These are phyloP conservation scores for Fusarium sp. DNA, from an alignment of 2,329 filamentous ascomycete species.

Conservation along the genomic window DNA sequence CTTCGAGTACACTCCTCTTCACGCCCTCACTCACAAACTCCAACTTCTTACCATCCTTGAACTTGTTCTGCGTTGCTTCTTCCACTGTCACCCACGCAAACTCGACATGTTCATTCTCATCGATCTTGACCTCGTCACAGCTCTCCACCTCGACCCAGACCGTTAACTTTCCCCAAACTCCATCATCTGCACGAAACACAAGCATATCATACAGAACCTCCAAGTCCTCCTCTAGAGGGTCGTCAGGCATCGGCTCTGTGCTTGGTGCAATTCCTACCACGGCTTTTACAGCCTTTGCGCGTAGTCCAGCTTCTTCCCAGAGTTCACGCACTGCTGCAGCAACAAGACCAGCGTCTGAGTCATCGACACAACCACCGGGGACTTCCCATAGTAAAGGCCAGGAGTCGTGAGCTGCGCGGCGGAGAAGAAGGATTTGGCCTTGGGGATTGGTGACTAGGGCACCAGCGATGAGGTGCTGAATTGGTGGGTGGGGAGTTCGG, in stretches of 20 bases:
- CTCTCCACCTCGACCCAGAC: slow-evolving; percentile 46
- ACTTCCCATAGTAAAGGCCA: slow-evolving; percentile 46
- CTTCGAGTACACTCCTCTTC: slow-evolving; percentile 48
- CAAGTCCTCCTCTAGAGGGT: slow-evolving; percentile 37
- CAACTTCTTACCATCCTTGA: slow-evolving; percentile 45
- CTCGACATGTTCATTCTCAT: slow-evolving; percentile 54
- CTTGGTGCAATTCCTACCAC: slow-evolving; percentile 28
- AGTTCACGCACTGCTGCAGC: slow-evolving; percentile 57
- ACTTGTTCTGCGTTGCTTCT: slow-evolving; percentile 46
- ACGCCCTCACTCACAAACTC: slow-evolving; percentile 51
- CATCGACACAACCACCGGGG: slow-evolving; percentile 43
- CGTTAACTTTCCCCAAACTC: slow-evolving; percentile 48
- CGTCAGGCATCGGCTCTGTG: not conserved
- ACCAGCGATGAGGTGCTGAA: slow-evolving; percentile 43
- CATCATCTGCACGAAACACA: slow-evolving; percentile 41
- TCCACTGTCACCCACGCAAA: slow-evolving; percentile 55
- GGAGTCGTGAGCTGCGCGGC: slow-evolving; percentile 44
- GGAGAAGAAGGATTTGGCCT: slow-evolving; percentile 41
- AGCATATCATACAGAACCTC: slow-evolving; percentile 39
- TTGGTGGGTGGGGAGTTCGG: slow-evolving; percentile 32
- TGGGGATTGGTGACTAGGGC: slow-evolving; percentile 38
- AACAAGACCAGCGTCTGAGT: slow-evolving; percentile 35
- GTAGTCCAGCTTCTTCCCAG: slow-evolving; percentile 59
- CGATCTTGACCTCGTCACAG: slow-evolving; percentile 44
- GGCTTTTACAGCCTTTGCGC: slow-evolving; percentile 43